phyloP scores from a whole-genome alignment of 306 rosid species.

The Glycine tomentella region DNA sequence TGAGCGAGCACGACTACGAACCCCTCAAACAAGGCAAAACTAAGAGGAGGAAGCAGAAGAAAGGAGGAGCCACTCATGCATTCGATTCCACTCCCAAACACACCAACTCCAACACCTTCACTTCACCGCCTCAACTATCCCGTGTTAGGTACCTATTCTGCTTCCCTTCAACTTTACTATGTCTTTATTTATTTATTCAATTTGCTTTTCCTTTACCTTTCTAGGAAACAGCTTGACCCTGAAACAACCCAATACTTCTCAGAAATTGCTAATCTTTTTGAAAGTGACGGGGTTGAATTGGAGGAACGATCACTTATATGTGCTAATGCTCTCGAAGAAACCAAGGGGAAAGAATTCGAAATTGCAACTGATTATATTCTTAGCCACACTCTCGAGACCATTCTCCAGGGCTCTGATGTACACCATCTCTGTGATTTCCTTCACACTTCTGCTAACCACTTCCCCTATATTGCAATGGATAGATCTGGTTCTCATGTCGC shows the following conservation, averaged over 20 bases:
- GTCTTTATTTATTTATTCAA: neutral
- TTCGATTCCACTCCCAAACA: constrained; percentile 29
- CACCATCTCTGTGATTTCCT: constrained; percentile 74
- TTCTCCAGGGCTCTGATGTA: constrained; percentile 71
- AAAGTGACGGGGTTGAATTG: constrained; percentile 61
- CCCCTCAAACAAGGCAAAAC: constrained; percentile 41
- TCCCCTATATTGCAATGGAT: constrained; percentile 86
- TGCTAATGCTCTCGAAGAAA: constrained; percentile 82
- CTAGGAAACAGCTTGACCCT: constrained; percentile 89
- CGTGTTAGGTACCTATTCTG: constrained; percentile 58
- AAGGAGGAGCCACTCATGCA: constrained; percentile 45
- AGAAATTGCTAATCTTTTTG: constrained; percentile 79
- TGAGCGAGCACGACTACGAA: constrained; percentile 59
- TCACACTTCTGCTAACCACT: constrained; percentile 59
- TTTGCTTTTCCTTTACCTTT: neutral
- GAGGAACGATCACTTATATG: constrained; percentile 84
- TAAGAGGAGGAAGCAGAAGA: constrained; percentile 56
- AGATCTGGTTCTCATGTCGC: constrained; percentile 94
- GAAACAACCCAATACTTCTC: constrained; percentile 74
- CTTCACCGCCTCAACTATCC: constrained; percentile 46
- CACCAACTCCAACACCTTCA: constrained; percentile 26
- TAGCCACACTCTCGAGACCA: constrained; percentile 86
- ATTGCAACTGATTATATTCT: constrained; percentile 89
- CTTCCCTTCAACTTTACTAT: neutral
- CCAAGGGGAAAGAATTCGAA: constrained; percentile 82